Conservation (phyloP, 2,329 filamentous ascomycete species). For the Clonostachys sp. region DNA sequence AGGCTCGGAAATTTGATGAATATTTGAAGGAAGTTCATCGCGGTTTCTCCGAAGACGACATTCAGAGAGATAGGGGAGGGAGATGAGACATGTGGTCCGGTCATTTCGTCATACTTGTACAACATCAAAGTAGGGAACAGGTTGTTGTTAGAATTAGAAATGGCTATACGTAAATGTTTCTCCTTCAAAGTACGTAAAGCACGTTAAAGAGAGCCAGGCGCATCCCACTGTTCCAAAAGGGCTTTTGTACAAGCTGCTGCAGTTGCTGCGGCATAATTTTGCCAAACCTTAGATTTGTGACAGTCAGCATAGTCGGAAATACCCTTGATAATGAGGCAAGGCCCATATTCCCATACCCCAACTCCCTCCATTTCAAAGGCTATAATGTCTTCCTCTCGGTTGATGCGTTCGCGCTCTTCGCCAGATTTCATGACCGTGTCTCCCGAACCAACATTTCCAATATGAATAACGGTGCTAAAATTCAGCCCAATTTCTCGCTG, state of each 20-base stretch:
- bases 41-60: not conserved
- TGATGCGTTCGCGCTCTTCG: slow-evolving; percentile 23
- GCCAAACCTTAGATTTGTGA: slow-evolving; percentile 21
- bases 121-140: too few relatives aligned
- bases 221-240: not conserved
- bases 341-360: slow-evolving; percentile 19
- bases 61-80: not conserved
- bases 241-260: slow-evolving; percentile 15
- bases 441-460: slow-evolving; percentile 26
- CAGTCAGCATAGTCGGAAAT: slow-evolving; percentile 23
- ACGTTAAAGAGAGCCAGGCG: too few relatives aligned
- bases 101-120: too few relatives aligned
- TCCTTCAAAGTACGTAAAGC: too few relatives aligned
- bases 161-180: too few relatives aligned
- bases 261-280: slow-evolving; percentile 28
- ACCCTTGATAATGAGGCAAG: slow-evolving; percentile 30
- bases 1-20: not conserved
- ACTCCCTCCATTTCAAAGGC: slow-evolving; percentile 27
- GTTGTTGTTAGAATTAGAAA: too few relatives aligned
- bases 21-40: not conserved
- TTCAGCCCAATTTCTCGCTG: slow-evolving; percentile 13
- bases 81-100: too few relatives aligned
- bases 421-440: slow-evolving; percentile 29
- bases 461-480: slow-evolving; percentile 17
- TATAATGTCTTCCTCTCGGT: slow-evolving; percentile 9